Percentiles rank a stretch among this genome's conserved stretches.
Evolutionary conservation across 2,329 filamentous ascomycete genomes (phyloP).

Genomic region (Penicillium sp.): DNA sequence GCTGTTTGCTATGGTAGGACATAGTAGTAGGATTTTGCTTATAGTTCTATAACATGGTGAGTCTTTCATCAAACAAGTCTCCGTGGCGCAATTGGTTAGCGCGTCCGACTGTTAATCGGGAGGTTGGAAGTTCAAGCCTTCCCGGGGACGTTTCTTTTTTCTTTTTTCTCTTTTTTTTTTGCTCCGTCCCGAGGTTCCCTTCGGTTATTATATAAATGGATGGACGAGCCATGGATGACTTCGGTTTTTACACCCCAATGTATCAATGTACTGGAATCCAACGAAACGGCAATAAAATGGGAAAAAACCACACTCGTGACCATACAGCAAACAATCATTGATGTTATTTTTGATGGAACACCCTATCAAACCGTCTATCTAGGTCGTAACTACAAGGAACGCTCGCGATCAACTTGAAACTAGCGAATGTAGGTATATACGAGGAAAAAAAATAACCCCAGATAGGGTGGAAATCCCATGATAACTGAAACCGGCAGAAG

Average conservation of each 20-base stretch:
- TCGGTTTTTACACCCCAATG: background rate
- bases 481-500: background rate
- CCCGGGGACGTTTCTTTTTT: slow-evolving; percentile 33
- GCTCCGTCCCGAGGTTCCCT: background rate
- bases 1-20: background rate
- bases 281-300: too few species aligned
- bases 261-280: too few species aligned
- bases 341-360: background rate
- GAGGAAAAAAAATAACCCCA: too few species aligned
- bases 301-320: too few species aligned
- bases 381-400: too few species aligned
- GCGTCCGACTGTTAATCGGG: slow-evolving; percentile 36
- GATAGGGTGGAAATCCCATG: too few species aligned
- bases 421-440: background rate
- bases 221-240: too few species aligned
- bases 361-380: background rate
- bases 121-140: slow-evolving; percentile 44
- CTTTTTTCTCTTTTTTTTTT: background rate
- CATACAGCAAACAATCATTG: background rate
- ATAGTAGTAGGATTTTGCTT: background rate
- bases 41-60: rapidly evolving
- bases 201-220: too few species aligned
- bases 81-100: slow-evolving; percentile 34
- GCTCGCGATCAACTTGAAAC: too few species aligned
- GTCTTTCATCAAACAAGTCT: slow-evolving; percentile 13